These are phyloP conservation scores for Chrysanthemum makinoi DNA, from an alignment of 129 eudicot genomes.

Conservation along the genomic window DNA sequence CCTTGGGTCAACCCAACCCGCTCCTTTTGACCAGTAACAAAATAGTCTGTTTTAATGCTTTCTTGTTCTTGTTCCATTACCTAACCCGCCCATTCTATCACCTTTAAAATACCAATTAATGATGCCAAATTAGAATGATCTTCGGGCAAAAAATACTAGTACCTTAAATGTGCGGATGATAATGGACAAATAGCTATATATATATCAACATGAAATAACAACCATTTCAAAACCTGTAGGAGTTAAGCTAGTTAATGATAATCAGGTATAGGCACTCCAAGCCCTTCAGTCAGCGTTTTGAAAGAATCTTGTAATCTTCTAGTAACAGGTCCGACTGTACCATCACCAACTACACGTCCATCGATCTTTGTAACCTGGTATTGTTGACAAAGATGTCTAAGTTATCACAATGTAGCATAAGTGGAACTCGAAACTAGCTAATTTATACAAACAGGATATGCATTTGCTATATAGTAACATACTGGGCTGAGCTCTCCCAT, in stretches of 20 bases:
- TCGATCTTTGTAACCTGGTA: conserved; percentile 76
- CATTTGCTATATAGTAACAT: conserved; percentile 30
- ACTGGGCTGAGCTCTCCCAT: conserved; percentile 98
- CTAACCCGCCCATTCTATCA: no score
- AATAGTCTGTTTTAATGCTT: no score
- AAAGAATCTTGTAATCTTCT: conserved; percentile 65
- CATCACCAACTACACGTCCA: conserved; percentile 83
- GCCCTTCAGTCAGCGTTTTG: conserved; percentile 51
- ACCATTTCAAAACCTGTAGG: conserved; percentile 5
- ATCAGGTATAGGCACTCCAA: conserved; percentile 87
- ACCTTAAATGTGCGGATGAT: background rate
- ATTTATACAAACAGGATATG: background rate
- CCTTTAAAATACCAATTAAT: background rate
- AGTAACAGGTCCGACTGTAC: conserved; percentile 82
- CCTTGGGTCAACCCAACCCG: no score
- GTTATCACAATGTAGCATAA: background rate
- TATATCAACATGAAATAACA: background rate
- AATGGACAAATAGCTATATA: background rate
- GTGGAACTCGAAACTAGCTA: background rate
- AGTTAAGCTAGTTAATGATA: conserved; percentile 44
- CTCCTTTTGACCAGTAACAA: no score
- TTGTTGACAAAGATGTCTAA: background rate
- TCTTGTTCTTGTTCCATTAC: no score
- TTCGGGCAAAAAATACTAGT: background rate
- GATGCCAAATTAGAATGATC: background rate